phyloP scores from a whole-genome alignment of 2,329 filamentous ascomycete genomes.

The Penicillium thymicola region DNA sequence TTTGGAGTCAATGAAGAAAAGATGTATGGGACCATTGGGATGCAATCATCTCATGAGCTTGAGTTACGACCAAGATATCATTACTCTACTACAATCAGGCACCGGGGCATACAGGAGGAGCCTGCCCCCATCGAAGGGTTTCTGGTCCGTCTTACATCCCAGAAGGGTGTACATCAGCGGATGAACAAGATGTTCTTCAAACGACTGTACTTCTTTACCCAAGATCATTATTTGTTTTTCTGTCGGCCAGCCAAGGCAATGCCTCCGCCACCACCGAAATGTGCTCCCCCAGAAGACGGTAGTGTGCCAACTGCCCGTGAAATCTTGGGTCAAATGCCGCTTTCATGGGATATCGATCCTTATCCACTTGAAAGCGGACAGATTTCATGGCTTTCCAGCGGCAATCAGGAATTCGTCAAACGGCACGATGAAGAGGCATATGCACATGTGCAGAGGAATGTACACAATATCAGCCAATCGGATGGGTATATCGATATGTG shows the following conservation, averaged over 20 bases:
- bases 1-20: conserved; percentile 63
- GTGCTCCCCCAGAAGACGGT: conserved; percentile 43
- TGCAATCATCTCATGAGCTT: conserved; percentile 64
- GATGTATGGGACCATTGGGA: conserved; percentile 67
- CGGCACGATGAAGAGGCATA: conserved; percentile 58
- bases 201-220: conserved; percentile 61
- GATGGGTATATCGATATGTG: conserved; percentile 64
- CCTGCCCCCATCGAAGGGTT: conserved; percentile 65
- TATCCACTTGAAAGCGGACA: conserved; percentile 54
- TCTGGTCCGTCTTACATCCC: conserved; percentile 61
- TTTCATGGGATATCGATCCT: conserved; percentile 61
- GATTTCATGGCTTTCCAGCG: conserved; percentile 55
- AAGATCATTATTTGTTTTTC: conserved; percentile 63
- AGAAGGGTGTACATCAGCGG: conserved; percentile 57
- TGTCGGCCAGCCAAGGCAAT: conserved; percentile 57
- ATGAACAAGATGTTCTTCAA: conserved; percentile 63
- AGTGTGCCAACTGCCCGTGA: conserved; percentile 54
- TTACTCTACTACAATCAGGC: conserved; percentile 54
- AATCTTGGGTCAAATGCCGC: conserved; percentile 56
- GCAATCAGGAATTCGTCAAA: conserved; percentile 45
- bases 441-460: conserved; percentile 57
- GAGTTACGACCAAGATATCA: conserved; percentile 64
- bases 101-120: conserved; percentile 48
- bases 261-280: conserved; percentile 58
- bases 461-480: conserved; percentile 56